phyloP scores from a whole-genome alignment of 2,329 filamentous ascomycete genomes.

The Geosmithia putterillii region DNA sequence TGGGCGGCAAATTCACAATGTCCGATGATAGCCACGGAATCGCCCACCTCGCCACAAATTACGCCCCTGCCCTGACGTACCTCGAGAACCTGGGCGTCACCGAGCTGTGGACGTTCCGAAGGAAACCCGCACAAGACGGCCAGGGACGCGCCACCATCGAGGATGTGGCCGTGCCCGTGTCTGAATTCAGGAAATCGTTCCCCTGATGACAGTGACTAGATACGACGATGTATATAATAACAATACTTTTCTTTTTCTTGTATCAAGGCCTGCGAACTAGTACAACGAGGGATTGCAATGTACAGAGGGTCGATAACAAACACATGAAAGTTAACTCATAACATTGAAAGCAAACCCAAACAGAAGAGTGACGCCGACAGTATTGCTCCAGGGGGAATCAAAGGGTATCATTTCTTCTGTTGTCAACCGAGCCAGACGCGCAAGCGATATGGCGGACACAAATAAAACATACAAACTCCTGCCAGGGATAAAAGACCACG shows the following conservation, averaged over 20 bases:
- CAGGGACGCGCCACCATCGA: conserved; percentile 21
- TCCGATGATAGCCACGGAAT: conserved; percentile 92
- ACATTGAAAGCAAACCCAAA: not conserved
- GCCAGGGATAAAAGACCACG: too few species aligned
- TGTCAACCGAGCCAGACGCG: not conserved
- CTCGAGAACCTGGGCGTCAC: conserved; percentile 53
- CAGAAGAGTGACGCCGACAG: not conserved
- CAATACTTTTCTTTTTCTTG: not conserved
- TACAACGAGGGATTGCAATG: conserved; percentile 1
- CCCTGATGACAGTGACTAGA: not conserved
- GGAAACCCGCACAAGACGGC: conserved; percentile 17
- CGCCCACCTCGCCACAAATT: conserved; percentile 80
- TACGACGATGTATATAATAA: not conserved
- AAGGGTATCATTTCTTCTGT: not conserved
- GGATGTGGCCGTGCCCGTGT: conserved; percentile 30
- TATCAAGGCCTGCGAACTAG: not conserved
- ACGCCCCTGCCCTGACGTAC: conserved; percentile 56
- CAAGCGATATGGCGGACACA: not conserved
- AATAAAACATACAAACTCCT: conserved; percentile 1
- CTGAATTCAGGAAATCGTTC: conserved; percentile 22
- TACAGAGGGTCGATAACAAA: conserved; percentile 1
- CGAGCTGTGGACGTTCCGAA: conserved; percentile 45
- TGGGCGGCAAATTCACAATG: conserved; percentile 75
- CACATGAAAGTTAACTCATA: not conserved
- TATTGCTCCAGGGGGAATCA: not conserved